phyloP scores from a whole-genome alignment of 805 yeast species.

The Barnettozyma siamensis region DNA sequence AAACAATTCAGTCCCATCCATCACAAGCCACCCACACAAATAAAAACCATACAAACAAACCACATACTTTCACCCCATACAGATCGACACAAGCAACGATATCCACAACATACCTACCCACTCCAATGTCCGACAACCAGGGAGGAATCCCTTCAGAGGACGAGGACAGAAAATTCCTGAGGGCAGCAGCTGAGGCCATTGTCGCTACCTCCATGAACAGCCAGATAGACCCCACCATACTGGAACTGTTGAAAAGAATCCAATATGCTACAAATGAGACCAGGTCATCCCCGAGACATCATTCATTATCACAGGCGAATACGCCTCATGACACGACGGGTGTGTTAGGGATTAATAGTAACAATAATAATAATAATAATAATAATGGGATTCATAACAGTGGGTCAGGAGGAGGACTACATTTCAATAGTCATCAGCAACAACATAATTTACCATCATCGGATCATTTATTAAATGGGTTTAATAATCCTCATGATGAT shows the following conservation, averaged over 20 bases:
- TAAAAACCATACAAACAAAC: no score
- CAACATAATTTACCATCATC: slow-evolving; percentile 4
- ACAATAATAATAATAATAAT: no score
- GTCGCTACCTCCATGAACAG: slow-evolving; percentile 44
- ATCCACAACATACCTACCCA: no score
- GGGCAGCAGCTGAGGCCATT: slow-evolving; percentile 57
- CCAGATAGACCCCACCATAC: slow-evolving; percentile 57
- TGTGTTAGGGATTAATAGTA: no score
- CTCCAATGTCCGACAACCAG: neutral
- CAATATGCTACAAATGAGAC: slow-evolving; percentile 39
- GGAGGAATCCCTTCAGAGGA: slow-evolving; percentile 12
- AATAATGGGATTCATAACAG: no score
- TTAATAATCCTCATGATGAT: slow-evolving; percentile 3
- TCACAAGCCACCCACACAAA: no score
- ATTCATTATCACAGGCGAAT: no score
- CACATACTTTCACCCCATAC: no score
- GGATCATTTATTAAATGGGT: slow-evolving; percentile 9
- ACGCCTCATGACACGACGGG: no score
- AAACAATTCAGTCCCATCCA: no score
- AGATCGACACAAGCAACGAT: no score
- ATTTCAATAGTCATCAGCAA: neutral
- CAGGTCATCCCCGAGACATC: neutral
- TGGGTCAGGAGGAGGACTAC: no score
- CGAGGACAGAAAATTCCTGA: slow-evolving; percentile 51
- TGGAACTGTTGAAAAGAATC: slow-evolving; percentile 50